Evolutionary conservation across 83 land plant genomes (phyloP).

Genomic region (Larix sibirica): DNA sequence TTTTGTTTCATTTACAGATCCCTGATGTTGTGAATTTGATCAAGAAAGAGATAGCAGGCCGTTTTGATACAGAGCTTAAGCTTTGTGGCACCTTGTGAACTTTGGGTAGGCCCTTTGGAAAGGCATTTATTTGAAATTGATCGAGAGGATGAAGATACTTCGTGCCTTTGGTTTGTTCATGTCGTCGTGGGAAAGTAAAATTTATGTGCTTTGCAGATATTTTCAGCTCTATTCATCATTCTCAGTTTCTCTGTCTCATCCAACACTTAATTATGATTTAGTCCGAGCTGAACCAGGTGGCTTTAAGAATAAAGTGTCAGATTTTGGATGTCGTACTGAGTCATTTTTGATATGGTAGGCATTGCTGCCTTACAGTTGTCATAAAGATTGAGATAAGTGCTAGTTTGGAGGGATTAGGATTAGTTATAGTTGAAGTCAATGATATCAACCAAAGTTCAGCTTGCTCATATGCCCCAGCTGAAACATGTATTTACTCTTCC

Average conservation of each 20-base stretch:
- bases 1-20: neutral
- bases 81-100: neutral
- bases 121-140: neutral
- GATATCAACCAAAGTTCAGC: neutral
- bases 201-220: neutral
- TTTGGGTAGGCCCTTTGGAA: constrained; percentile 1
- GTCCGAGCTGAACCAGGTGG: too few species aligned
- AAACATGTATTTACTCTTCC: neutral
- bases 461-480: too few species aligned
- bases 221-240: neutral
- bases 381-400: neutral
- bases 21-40: constrained; percentile 12
- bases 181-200: neutral
- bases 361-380: neutral
- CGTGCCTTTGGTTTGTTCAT: neutral
- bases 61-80: neutral
- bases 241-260: too few species aligned
- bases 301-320: too few species aligned
- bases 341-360: neutral
- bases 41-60: neutral
- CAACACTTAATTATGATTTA: too few species aligned
- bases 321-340: too few species aligned
- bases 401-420: neutral
- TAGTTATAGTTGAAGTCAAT: neutral
- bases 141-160: neutral